Evolutionary conservation across 1,284 basidiomycete species (phyloP), one percentile per base, ranked within the genome.

Genomic region (Agroathelia rolfsii): DNA sequence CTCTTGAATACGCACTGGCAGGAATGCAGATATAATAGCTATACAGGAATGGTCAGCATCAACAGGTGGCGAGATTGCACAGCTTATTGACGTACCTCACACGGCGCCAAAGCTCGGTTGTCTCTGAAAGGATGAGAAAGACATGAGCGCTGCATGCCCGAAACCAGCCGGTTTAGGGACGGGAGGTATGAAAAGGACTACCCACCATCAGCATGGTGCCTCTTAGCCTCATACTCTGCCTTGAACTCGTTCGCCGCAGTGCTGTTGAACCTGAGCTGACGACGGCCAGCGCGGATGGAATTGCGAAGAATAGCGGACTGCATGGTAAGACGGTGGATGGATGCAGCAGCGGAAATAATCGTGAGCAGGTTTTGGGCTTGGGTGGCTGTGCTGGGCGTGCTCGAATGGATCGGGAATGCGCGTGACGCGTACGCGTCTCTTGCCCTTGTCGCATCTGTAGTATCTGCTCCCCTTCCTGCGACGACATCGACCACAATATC

Each of bases 31-130:
- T 76, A 49, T 69, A 88, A 65, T 70, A 73, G 58, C 84, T 88
- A 43, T 5, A 14, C 5, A 30, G 33, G 31, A 6, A 29, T 6
- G 26, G 33, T 8, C 28, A 15, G 7, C 17, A 14, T 38, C 33
- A 43, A 9, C 10, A 26, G 14, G 24, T 19, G 8, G 7, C n/a
- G 20, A 6, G 23, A 14, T 10, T 3, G 28, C 24, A 9, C 5
- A 23, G 9, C 9, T 29, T 29, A 29, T 16, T 43, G 26, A 45
- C 61, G 29, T 43, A 84, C 83, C 83, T 85, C 52, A 89, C 82
- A 63, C 78, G 86, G 49, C 84, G 74, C 85, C 85, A 89, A 41
- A 88, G 69, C 32, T 81, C 67, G 26, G 78, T 64, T 21, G 83
- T 80, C 43, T 76, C 83, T 87, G 49, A 13, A 40, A 32, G 26